phyloP scores from a whole-genome alignment of 1,284 basidiomycete species.

The Leccinum subspadiceum region DNA sequence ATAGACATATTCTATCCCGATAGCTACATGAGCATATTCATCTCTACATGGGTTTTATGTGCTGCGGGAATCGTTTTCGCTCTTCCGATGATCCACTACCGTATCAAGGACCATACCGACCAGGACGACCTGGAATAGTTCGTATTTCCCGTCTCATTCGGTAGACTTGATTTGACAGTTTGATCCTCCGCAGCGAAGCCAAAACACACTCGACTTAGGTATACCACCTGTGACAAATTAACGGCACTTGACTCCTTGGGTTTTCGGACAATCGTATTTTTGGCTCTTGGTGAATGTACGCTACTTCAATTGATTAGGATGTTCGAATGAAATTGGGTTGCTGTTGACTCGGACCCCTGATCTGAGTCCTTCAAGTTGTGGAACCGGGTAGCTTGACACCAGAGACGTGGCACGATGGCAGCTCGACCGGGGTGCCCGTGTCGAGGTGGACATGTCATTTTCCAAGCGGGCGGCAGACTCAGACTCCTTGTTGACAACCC shows the following conservation, averaged over 20 bases:
- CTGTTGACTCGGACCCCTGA: not conserved
- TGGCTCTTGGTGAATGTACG: not conserved
- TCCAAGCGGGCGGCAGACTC: not conserved
- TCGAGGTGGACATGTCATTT: not conserved
- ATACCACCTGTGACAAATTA: not conserved
- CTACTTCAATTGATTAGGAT: not conserved
- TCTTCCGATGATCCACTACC: constrained; percentile 39
- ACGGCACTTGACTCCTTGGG: not conserved
- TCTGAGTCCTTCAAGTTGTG: not conserved
- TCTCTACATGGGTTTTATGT: constrained; percentile 38
- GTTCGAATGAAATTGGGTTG: not conserved
- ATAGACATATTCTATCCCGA: not conserved
- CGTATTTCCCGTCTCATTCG: constrained; percentile 8
- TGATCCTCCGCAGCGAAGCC: constrained; percentile 15
- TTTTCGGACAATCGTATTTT: not conserved
- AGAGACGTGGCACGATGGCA: not conserved
- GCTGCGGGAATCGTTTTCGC: constrained; percentile 36
- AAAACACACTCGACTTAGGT: constrained; percentile 4
- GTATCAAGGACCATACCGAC: constrained; percentile 37
- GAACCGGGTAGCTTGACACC: not conserved
- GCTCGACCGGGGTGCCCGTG: not conserved
- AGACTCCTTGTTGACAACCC: not conserved
- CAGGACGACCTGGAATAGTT: constrained; percentile 31
- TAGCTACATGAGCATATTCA: constrained; percentile 40
- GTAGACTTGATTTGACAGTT: constrained; percentile 7